These are phyloP conservation scores for Sungouiozyma intestinalis DNA, from an alignment of 805 yeast species.

Conservation along the genomic window DNA sequence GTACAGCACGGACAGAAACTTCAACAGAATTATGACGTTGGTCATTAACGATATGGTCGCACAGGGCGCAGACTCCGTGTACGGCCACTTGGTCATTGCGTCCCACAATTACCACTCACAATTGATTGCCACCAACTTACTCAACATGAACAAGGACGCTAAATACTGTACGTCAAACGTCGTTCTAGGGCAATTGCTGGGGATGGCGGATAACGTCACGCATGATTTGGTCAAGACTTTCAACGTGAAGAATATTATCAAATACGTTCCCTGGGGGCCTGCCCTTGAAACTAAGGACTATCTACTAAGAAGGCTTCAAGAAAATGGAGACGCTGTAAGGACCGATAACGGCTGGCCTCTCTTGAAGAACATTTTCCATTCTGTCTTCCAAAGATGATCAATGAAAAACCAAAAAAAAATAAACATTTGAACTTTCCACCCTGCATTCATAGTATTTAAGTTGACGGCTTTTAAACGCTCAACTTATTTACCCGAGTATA, in stretches of 20 bases:
- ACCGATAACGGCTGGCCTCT: conserved; percentile 72
- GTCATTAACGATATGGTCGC: conserved; percentile 49
- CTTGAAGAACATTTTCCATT: conserved; percentile 40
- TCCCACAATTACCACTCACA: conserved; percentile 82
- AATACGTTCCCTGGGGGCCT: conserved; percentile 98
- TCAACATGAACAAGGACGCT: conserved; percentile 24
- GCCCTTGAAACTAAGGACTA: conserved; percentile 89
- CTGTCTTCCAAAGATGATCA: conserved; percentile 15
- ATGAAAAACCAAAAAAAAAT: too few species aligned
- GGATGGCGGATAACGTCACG: conserved; percentile 91
- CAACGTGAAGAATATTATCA: conserved; percentile 65
- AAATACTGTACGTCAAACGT: conserved; percentile 56
- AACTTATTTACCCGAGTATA: too few species aligned
- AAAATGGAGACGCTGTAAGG: conserved; percentile 91
- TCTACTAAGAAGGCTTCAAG: conserved; percentile 80
- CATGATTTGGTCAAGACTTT: conserved; percentile 57
- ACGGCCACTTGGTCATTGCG: conserved; percentile 81
- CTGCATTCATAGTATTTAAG: neutral
- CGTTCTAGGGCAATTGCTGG: conserved; percentile 81
- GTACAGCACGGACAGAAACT: conserved; percentile 67
- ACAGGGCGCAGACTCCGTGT: conserved; percentile 36
- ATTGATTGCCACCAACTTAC: conserved; percentile 51
- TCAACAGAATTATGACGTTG: conserved; percentile 55
- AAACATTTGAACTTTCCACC: too few species aligned
- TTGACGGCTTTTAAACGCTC: neutral